Evolutionary conservation across 305 asterid genomes (phyloP), one percentile per base, ranked within the genome.

Genomic region (Fraxinus baroniana): DNA sequence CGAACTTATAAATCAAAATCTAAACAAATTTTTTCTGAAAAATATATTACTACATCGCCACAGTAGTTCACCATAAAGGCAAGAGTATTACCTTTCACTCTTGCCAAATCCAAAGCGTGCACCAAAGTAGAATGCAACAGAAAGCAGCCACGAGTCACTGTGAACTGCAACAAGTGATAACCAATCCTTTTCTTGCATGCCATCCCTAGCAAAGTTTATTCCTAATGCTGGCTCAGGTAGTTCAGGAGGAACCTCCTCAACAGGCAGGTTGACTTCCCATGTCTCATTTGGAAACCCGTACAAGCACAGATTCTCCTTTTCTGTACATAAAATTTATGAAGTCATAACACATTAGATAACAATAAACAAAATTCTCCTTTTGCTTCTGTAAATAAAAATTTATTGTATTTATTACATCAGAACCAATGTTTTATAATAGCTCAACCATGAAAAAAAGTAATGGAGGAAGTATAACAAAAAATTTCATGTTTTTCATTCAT

Each of bases 161-260:
- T 94, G 97, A 86, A 91, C 96, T 81, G 98, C 98, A 81, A 94
- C 95, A 62, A 90, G 93, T 73, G 95, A 87, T 80, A 91, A 83
- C 98, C 97, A 94, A 62, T 94, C 96, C 86, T 85, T 91, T 75
- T 86, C 95, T 80, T 83, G 86, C 97, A 94, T 91, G 76, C 97
- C 95, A 85, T 94, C 94, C 82, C 95, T 87, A 17, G 94, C 97
- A 86, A 94, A 94, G 86, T 92, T 94, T 83, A 94, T 94, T 39
- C 98, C 98, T 39, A 93, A 87, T 33, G 92, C 92, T 36, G 98
- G 98, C 85, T 94, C 98, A 5, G 98, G 98, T 80, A 94, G 92
- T 84, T 94, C 98, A 18, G 97, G 95, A 57, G 98, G 97, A 44
- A 94, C 98, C 84, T 91, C 97, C 74, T 94, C 98, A 24, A 90